Conservation (phyloP, 164 flowering plant genomes). For the Pachysandra terminalis region DNA sequence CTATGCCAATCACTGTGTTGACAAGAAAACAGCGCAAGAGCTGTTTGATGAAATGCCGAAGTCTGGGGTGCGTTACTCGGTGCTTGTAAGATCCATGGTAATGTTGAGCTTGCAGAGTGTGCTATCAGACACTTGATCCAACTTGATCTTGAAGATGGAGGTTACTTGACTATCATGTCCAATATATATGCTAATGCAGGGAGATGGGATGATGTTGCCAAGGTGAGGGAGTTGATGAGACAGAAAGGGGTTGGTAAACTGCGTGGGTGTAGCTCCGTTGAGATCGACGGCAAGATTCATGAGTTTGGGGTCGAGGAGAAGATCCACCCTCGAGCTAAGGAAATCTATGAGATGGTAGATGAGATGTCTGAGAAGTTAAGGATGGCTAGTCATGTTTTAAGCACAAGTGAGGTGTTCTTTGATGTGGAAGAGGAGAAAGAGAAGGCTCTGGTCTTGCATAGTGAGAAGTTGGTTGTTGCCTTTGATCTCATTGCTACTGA, state of each 20-base stretch:
- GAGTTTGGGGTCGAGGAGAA: slow-evolving; percentile 36
- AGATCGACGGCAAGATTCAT: slow-evolving; percentile 30
- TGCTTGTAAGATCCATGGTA: slow-evolving; percentile 32
- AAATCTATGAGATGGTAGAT: slow-evolving; percentile 32
- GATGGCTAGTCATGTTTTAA: slow-evolving; percentile 31
- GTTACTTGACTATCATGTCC: slow-evolving; percentile 32
- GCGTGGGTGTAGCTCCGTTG: slow-evolving; percentile 24
- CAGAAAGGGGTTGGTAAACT: slow-evolving; percentile 20
- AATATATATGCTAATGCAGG: slow-evolving; percentile 42
- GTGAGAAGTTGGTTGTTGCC: slow-evolving; percentile 45
- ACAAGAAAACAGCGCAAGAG: slow-evolving; percentile 28
- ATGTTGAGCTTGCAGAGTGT: slow-evolving; percentile 31
- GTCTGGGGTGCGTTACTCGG: slow-evolving; percentile 40
- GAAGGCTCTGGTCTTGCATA: slow-evolving; percentile 31
- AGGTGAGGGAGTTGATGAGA: slow-evolving; percentile 33
- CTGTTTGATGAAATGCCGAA: slow-evolving; percentile 33
- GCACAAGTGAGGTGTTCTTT: slow-evolving; percentile 34
- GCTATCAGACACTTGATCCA: slow-evolving; percentile 29
- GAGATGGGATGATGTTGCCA: slow-evolving; percentile 35
- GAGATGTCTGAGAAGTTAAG: slow-evolving; percentile 28
- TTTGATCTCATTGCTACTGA: slow-evolving; percentile 31
- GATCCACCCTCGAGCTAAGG: slow-evolving; percentile 29
- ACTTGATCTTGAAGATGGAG: slow-evolving; percentile 30
- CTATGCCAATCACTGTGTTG: slow-evolving; percentile 21
- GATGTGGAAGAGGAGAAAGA: slow-evolving; percentile 46